Evolutionary conservation across 2,329 filamentous ascomycete genomes (phyloP).

Genomic region (Neopestalotiopsis sp.): DNA sequence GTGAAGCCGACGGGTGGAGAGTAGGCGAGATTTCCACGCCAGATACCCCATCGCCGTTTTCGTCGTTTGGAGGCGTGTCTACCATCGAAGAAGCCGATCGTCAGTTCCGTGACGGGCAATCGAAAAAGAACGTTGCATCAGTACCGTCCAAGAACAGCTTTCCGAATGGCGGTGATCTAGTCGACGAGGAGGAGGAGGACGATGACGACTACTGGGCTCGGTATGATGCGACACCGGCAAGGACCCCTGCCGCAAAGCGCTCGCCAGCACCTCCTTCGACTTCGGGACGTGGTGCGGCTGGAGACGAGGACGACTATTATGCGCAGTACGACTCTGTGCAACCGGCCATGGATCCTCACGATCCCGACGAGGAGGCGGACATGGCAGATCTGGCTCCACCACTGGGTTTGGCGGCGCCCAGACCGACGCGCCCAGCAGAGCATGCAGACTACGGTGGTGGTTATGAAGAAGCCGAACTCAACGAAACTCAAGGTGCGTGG

Average conservation of each 20-base stretch:
- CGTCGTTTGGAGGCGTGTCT: constrained; percentile 54
- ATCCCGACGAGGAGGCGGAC: constrained; percentile 71
- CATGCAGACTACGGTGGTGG: constrained; percentile 24
- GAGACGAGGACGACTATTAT: constrained; percentile 74
- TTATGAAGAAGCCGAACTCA: constrained; percentile 35
- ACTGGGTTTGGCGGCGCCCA: constrained; percentile 35
- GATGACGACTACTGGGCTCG: constrained; percentile 83
- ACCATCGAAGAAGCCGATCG: constrained; percentile 67
- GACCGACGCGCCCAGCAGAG: constrained; percentile 28
- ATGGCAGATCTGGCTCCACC: constrained; percentile 43
- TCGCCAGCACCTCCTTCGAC: constrained; percentile 63
- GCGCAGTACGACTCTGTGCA: constrained; percentile 80
- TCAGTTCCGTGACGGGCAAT: constrained; percentile 47
- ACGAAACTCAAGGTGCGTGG: constrained; percentile 48
- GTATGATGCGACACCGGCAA: constrained; percentile 73
- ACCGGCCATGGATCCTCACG: constrained; percentile 80
- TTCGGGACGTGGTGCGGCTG: constrained; percentile 36
- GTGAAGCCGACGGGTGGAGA: constrained; percentile 72
- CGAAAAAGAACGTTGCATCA: constrained; percentile 27
- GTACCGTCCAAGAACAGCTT: constrained; percentile 24
- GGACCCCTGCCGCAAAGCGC: constrained; percentile 65
- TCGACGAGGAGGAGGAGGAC: constrained; percentile 65
- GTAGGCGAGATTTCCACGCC: constrained; percentile 71
- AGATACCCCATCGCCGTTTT: constrained; percentile 63
- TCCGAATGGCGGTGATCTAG: constrained; percentile 15